Evolutionary conservation across 1,284 basidiomycete genomes (phyloP), one percentile per base, ranked within the genome.

Genomic region (Irpex sp.): DNA sequence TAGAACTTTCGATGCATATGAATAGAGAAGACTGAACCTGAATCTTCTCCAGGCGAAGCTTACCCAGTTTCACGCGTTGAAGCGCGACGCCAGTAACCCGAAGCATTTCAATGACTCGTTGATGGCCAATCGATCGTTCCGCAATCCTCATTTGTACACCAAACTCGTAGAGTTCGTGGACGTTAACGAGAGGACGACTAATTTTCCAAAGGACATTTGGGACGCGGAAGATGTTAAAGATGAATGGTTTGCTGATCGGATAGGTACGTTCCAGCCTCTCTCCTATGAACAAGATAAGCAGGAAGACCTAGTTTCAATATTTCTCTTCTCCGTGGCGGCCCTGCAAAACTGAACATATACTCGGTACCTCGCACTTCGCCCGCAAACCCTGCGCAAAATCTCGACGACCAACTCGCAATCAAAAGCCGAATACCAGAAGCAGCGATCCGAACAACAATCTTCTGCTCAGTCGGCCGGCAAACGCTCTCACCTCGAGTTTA

Each of bases 31-130:
- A 8, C 46, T n/a, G 75, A 72, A 13, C 75, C 66, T 17, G 72
- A 6, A 26, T 53, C 36, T 35, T 21, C 43, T 21, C 1, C 69
- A 95, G 93, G 81, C 85, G 1, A 96, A 96, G 74, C 82, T 95
- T 15, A 76, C 83, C 0, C 88, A 90, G 63, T 98, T 92, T 70
- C 84, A 87, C 63, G 73, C 78, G 4, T 83, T 95, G 62, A 97
- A 94, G 74, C 78, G 72, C 57, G 81, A 88, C 66, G 72, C 82
- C 2, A 67, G 65, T 4, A 82, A 85, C 61, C 85, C 90, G n/a
- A 89, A 89, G 66, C 95, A 97, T 72, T 98, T 97, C 79, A 98
- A 98, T 74, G 93, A 95, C 72, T 92, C 92, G 0, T 84, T 99
- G 39, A 91, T 96, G 86, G 83, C 87, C 6, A 94, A 92, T 67